Conservation (phyloP, 2,329 filamentous ascomycete genomes). For the Colletotrichum endophyticum region DNA sequence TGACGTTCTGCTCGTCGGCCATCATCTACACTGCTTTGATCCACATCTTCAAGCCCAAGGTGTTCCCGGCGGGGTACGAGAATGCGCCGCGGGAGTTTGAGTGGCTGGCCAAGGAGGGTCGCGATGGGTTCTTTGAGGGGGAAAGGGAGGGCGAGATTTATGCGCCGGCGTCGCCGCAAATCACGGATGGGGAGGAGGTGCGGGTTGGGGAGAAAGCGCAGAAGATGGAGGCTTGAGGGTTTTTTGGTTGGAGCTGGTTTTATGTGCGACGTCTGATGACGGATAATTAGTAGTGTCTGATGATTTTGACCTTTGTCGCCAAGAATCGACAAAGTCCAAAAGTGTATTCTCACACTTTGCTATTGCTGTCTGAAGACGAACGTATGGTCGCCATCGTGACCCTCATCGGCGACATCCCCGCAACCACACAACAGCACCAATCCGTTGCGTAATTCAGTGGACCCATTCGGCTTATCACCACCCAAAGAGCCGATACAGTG, state of each 20-base stretch:
- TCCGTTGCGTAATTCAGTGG: not conserved
- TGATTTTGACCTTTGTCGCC: accelerated
- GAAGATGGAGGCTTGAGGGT: not conserved
- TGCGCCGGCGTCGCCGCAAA: conserved; percentile 6
- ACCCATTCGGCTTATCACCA: not conserved
- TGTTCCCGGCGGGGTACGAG: conserved; percentile 27
- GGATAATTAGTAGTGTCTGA: not conserved
- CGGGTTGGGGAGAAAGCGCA: not conserved
- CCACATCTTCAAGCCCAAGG: conserved; percentile 23
- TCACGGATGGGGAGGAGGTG: conserved; percentile 6
- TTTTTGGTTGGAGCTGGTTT: accelerated
- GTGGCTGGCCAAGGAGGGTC: conserved; percentile 28
- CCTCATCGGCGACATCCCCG: not conserved
- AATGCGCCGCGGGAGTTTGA: conserved; percentile 20
- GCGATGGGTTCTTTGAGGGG: conserved; percentile 28
- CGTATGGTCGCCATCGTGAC: not conserved
- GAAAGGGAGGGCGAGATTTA: conserved; percentile 21
- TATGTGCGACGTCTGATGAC: not conserved
- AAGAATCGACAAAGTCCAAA: not conserved
- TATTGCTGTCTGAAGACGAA: accelerated
- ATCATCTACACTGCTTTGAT: conserved; percentile 27
- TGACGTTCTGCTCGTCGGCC: conserved; percentile 30
- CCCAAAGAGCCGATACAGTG: not conserved
- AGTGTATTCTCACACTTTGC: accelerated
- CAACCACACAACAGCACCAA: not conserved